Evolutionary conservation across 345 rosid species (phyloP).

Genomic region (Hibiscus trionum): DNA sequence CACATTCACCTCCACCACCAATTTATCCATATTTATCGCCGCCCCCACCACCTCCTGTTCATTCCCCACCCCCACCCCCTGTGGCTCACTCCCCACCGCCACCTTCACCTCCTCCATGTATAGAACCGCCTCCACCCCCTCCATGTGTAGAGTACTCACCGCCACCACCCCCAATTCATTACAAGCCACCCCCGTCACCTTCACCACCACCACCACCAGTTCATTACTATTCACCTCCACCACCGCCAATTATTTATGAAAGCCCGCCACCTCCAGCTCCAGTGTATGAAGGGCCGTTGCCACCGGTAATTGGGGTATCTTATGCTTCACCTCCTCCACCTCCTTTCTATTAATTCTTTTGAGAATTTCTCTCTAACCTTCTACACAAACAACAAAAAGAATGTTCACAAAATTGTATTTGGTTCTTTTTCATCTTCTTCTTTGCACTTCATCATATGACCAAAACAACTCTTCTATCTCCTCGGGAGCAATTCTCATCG

Average conservation of each 20-base stretch:
- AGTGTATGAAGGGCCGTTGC: constrained; percentile 76
- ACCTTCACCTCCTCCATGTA: constrained; percentile 54
- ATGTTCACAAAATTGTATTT: constrained; percentile 4
- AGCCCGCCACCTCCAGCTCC: constrained; percentile 65
- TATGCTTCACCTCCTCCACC: constrained; percentile 99
- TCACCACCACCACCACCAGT: constrained; percentile 28
- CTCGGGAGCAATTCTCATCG: constrained; percentile 43
- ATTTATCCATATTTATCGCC: constrained; percentile 43
- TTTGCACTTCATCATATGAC: neutral
- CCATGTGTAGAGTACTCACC: constrained; percentile 17
- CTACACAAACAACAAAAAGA: neutral
- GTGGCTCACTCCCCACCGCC: neutral
- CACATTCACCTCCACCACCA: constrained; percentile 42
- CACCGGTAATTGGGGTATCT: constrained; percentile 69
- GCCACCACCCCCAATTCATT: constrained; percentile 29
- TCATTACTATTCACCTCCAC: constrained; percentile 23
- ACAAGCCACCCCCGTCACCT: constrained; percentile 18
- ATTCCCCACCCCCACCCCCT: neutral
- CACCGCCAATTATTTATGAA: constrained; percentile 21
- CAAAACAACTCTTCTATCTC: constrained; percentile 9
- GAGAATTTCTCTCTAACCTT: constrained; percentile 36
- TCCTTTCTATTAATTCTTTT: constrained; percentile 89
- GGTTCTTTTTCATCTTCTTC: constrained; percentile 12
- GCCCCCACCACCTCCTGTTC: constrained; percentile 32
- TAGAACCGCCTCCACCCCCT: constrained; percentile 57